Evolutionary conservation across 768 basidiomycete species (phyloP).

Genomic region (Tephrocybe rancida): DNA sequence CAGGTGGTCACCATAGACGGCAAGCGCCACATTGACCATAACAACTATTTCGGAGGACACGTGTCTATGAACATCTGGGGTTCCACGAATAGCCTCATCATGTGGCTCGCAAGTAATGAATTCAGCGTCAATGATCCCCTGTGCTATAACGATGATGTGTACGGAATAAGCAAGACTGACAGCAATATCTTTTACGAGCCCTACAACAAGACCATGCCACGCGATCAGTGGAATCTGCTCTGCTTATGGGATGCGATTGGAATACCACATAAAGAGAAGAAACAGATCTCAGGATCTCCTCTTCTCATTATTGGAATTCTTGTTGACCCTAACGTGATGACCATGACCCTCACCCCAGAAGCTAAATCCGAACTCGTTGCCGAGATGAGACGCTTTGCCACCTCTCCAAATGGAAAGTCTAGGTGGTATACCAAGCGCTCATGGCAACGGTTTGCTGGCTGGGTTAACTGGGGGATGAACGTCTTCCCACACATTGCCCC

Average conservation of each 20-base stretch:
- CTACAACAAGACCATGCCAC: neutral
- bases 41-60: constrained; percentile 24
- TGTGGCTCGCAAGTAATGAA: no score
- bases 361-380: neutral
- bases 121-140: no score
- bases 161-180: no score
- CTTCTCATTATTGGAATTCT: constrained; percentile 16
- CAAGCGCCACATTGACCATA: constrained; percentile 19
- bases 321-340: constrained; percentile 11
- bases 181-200: neutral
- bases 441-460: constrained; percentile 34
- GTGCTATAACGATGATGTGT: no score
- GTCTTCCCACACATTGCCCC: constrained; percentile 37
- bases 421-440: neutral
- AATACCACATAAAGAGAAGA: neutral
- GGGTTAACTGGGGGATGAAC: constrained; percentile 43
- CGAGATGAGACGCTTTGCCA: neutral
- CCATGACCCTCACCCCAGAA: constrained; percentile 18
- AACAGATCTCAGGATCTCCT: neutral
- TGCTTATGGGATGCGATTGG: constrained; percentile 19
- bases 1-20: constrained; percentile 33
- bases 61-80: constrained; percentile 26
- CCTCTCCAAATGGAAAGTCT: neutral
- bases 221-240: neutral
- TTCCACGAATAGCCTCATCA: neutral